A percentile compares a stretch with the other conserved stretches of the same genome.
Evolutionary conservation across 352 stramenopile genomes (phyloP).

Genomic region (Thalassiosira allenii): DNA sequence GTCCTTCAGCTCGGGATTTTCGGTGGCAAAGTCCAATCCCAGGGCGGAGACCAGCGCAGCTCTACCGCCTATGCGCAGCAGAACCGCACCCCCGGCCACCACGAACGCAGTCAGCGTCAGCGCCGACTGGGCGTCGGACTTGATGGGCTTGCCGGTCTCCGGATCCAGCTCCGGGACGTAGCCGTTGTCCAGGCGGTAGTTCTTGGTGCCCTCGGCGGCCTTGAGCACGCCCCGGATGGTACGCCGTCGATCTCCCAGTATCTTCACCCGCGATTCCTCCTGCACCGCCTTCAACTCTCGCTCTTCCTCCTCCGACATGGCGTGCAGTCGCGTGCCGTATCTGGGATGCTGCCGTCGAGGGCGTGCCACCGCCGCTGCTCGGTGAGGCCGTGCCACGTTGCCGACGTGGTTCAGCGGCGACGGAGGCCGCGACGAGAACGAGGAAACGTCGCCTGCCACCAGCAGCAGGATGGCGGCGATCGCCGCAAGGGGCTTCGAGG

Average conservation of each 20-base stretch:
- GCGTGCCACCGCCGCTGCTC: background rate
- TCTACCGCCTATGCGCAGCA: constrained; percentile 81
- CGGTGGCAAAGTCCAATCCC: constrained; percentile 83
- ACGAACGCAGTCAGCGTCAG: constrained; percentile 82
- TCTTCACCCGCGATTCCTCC: constrained; percentile 69
- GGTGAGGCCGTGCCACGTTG: background rate
- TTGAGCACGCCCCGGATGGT: constrained; percentile 70
- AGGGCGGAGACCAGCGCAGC: constrained; percentile 81
- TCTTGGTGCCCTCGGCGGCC: constrained; percentile 59
- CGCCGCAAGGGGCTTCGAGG: background rate
- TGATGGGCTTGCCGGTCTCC: constrained; percentile 63
- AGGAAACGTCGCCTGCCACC: background rate
- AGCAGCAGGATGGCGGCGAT: background rate
- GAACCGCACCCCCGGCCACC: constrained; percentile 77
- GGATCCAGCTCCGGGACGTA: constrained; percentile 65
- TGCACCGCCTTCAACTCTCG: constrained; percentile 20
- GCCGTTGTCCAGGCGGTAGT: constrained; percentile 61
- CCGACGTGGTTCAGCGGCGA: background rate
- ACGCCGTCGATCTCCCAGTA: constrained; percentile 61
- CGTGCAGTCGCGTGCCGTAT: background rate
- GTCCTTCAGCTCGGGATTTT: constrained; percentile 81
- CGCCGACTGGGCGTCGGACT: constrained; percentile 76
- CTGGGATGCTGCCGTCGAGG: background rate
- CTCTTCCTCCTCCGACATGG: constrained; percentile 6
- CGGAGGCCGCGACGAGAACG: background rate